Base-by-base conservation (phyloP, 306 rosid species). In the Abrus precatorius region DNA sequence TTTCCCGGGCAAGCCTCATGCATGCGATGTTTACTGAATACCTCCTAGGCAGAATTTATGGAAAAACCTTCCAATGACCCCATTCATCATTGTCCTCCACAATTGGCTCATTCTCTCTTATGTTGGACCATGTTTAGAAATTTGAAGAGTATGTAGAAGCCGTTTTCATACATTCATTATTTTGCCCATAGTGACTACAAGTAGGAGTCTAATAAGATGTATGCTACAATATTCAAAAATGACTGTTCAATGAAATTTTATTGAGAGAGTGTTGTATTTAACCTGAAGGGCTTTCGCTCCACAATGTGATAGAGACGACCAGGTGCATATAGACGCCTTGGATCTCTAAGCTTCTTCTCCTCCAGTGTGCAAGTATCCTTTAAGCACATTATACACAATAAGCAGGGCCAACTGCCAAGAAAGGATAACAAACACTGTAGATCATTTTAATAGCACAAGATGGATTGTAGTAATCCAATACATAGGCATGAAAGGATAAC, bases 231-330 rank as follows among this genome's bases (percentile, higher is more conserved):
- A 62, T 32, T 55, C 55, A n/a, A 52, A 48, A 32, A 72, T 36
- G 20, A 20, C 20, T 20, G 66, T 69, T 34, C 34, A 32, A 7
- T 52, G 50, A 76, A 72, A 59, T 32, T 59, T 30, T 36, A 52
- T 12, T 28, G 79, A 69, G 74, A 79, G 69, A 59, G 74, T 60
- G 72, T 72, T 72, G 54, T 57, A 69, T 43, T 74, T 67, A 83
- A 95, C 99, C 97, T 95, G 86, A 93, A 91, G 73, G 98, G 98
- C 83, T 89, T 95, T 43, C 99, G 87, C 84, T 93, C 98, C 56
- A 95, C 98, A 65, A 95, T 93, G 83, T 95, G 99, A 85, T 95
- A 95, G 49, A 95, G 98, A 68, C 99, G 96, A 75, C 99, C 98
- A 43, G 97, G 98, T 54, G 98, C 99, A 54, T 95, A 93, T 45